These are phyloP conservation scores for Podaxis sp. DNA, from an alignment of 768 basidiomycete species.

Conservation along the genomic window DNA sequence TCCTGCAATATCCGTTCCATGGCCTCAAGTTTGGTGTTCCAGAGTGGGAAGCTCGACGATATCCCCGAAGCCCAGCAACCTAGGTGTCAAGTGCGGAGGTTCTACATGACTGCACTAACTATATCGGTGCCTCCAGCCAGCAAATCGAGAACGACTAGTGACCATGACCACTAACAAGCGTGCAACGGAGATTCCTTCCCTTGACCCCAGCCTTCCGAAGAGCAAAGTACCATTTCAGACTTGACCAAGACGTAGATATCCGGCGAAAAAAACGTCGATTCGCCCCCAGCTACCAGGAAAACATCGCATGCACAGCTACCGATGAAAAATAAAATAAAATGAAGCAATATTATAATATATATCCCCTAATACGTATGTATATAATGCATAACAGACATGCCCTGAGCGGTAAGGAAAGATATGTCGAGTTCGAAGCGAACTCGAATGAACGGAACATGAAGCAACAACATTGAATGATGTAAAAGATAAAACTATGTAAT, in stretches of 20 bases:
- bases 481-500: not conserved
- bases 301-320: not conserved
- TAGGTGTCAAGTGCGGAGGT: not conserved
- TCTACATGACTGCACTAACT: not conserved
- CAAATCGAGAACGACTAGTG: constrained; percentile 6
- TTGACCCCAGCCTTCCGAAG: not conserved
- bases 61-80: not conserved
- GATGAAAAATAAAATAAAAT: not conserved
- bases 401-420: not conserved
- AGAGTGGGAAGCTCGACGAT: not conserved
- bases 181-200: not conserved
- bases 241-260: not conserved
- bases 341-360: not conserved
- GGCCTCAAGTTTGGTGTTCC: not conserved
- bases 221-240: not conserved
- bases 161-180: not conserved
- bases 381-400: not conserved
- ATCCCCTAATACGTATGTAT: not conserved
- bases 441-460: not conserved
- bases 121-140: constrained; percentile 1
- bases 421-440: not conserved
- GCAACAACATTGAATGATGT: not conserved
- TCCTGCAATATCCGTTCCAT: too few species aligned
- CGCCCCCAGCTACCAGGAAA: not conserved
- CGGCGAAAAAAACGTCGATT: not conserved